These are phyloP conservation scores for Monosporascus sp. DNA, from an alignment of 2,329 filamentous ascomycete genomes.

Conservation along the genomic window DNA sequence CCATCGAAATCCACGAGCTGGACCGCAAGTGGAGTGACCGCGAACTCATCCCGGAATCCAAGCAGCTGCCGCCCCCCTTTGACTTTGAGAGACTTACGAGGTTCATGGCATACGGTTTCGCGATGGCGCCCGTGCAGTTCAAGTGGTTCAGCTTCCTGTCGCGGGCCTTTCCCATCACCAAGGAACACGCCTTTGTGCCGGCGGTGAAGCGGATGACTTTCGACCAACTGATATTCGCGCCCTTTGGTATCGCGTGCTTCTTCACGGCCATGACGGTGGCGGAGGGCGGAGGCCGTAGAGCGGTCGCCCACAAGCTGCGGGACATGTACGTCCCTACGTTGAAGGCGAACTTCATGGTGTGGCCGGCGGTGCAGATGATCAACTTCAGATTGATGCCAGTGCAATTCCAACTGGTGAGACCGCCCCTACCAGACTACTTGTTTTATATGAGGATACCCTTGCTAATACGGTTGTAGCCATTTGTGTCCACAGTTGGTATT, in stretches of 20 bases:
- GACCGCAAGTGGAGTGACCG: slow-evolving; percentile 64
- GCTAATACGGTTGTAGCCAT: slow-evolving; percentile 56
- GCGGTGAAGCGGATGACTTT: slow-evolving; percentile 86
- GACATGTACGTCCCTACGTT: slow-evolving; percentile 92
- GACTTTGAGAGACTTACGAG: slow-evolving; percentile 91
- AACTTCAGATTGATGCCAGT: slow-evolving; percentile 96
- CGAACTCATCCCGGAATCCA: slow-evolving; percentile 62
- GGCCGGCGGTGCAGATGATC: slow-evolving; percentile 92
- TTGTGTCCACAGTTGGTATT: slow-evolving; percentile 92
- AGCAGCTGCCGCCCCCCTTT: slow-evolving; percentile 69
- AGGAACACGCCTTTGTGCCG: slow-evolving; percentile 65
- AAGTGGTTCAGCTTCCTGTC: slow-evolving; percentile 91
- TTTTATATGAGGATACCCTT: neutral
- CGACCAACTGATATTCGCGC: slow-evolving; percentile 91
- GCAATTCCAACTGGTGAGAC: slow-evolving; percentile 88
- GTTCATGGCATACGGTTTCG: slow-evolving; percentile 96
- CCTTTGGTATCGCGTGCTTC: slow-evolving; percentile 78
- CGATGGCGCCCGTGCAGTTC: slow-evolving; percentile 93
- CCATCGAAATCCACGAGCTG: slow-evolving; percentile 84
- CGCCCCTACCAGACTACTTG: neutral
- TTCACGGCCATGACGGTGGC: slow-evolving; percentile 96
- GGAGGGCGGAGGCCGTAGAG: slow-evolving; percentile 81
- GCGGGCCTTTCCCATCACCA: slow-evolving; percentile 76
- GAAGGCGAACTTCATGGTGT: slow-evolving; percentile 92
- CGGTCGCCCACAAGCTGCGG: slow-evolving; percentile 75